phyloP scores from a whole-genome alignment of 768 basidiomycete species.

The Suillus bovinus region DNA sequence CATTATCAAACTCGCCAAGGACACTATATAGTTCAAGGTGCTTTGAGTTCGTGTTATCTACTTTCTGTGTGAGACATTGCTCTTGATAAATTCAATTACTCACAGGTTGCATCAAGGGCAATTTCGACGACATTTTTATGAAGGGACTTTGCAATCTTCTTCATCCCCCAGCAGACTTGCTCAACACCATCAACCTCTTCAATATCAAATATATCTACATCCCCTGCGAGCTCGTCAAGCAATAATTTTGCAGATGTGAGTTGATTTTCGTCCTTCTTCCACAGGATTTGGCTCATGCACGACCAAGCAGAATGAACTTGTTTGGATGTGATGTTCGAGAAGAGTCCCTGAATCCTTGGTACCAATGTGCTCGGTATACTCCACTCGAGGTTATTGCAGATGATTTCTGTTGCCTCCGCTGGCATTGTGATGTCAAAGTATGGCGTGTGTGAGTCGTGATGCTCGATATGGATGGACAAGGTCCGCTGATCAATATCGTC shows the following conservation, averaged over 20 bases:
- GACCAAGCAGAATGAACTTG: constrained; percentile 32
- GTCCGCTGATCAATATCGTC: background rate
- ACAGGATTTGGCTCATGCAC: constrained; percentile 26
- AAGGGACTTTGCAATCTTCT: background rate
- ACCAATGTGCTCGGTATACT: constrained; percentile 29
- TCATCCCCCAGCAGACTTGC: constrained; percentile 12
- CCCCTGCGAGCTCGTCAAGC: constrained; percentile 17
- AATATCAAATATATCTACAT: background rate
- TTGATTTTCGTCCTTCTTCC: constrained; percentile 25
- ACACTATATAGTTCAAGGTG: constrained; percentile 27
- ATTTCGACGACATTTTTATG: constrained; percentile 16
- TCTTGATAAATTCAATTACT: constrained; percentile 6
- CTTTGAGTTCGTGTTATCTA: constrained; percentile 14
- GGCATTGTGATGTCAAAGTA: constrained; percentile 37
- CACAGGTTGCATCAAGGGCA: constrained; percentile 19
- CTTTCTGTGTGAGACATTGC: background rate
- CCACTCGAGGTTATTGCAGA: constrained; percentile 31
- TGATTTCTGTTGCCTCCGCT: constrained; percentile 33
- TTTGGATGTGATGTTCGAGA: constrained; percentile 23
- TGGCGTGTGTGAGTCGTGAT: constrained; percentile 45
- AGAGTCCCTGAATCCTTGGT: constrained; percentile 34
- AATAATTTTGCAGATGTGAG: constrained; percentile 25
- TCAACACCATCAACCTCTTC: constrained; percentile 21
- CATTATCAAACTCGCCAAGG: constrained; percentile 23
- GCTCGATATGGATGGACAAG: constrained; percentile 17